Conservation (phyloP, 2,329 filamentous ascomycete genomes). For the Ceratocystiopsis brevicomis region DNA sequence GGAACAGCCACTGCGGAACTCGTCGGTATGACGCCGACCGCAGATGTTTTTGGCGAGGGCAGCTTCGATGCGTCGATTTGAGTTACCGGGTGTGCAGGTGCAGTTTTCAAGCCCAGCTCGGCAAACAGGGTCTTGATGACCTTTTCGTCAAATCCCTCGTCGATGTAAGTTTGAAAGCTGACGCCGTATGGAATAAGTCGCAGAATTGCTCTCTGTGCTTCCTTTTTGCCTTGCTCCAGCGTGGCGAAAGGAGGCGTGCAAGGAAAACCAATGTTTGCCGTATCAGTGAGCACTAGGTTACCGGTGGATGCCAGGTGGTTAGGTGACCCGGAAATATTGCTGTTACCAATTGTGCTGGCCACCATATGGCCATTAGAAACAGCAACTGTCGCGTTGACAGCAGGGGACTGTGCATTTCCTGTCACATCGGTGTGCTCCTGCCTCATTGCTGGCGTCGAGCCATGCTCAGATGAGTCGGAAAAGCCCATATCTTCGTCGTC, state of each 20-base stretch:
- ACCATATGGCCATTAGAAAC: not conserved
- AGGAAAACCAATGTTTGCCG: no score
- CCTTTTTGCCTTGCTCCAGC: conserved; percentile 27
- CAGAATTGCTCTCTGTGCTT: conserved; percentile 49
- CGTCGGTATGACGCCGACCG: no score
- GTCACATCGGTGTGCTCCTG: not conserved
- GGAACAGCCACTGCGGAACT: not conserved
- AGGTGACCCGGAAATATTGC: not conserved
- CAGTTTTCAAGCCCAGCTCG: conserved; percentile 42
- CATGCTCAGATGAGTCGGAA: conserved; percentile 5
- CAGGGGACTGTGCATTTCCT: not conserved
- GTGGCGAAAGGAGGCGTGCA: conserved; percentile 11
- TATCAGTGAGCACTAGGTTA: no score
- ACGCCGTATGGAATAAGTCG: conserved; percentile 48
- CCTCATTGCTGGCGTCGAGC: not conserved
- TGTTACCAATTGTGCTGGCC: not conserved
- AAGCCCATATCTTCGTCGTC: conserved; percentile 7
- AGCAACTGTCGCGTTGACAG: not conserved
- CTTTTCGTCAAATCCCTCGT: conserved; percentile 48
- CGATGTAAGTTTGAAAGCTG: conserved; percentile 52
- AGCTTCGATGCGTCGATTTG: not conserved
- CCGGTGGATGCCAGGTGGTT: no score
- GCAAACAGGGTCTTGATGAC: conserved; percentile 47
- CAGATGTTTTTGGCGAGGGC: no score
- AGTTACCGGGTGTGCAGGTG: conserved; percentile 4